phyloP scores from a whole-genome alignment of 1,139 yeast species.

The Sugiyamaella neomexicana region DNA sequence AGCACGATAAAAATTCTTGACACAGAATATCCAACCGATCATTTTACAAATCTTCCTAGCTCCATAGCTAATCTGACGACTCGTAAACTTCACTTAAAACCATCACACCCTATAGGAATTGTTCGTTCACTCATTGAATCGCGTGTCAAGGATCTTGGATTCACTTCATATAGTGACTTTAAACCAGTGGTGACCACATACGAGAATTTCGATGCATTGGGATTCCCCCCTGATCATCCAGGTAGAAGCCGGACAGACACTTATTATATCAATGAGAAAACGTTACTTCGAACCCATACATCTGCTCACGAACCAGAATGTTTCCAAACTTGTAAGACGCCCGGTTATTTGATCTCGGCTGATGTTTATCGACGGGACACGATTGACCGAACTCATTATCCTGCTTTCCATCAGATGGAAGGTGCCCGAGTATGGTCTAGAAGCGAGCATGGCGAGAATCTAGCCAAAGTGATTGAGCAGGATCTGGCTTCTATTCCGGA shows the following conservation, averaged over 20 bases:
- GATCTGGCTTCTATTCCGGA: constrained; percentile 70
- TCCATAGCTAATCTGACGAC: constrained; percentile 68
- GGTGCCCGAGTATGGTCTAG: constrained; percentile 88
- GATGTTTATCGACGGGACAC: constrained; percentile 96
- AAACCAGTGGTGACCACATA: constrained; percentile 77
- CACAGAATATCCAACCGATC: constrained; percentile 59
- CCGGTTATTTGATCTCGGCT: constrained; percentile 91
- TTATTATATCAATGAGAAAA: constrained; percentile 72
- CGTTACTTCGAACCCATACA: constrained; percentile 86
- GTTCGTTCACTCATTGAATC: constrained; percentile 70
- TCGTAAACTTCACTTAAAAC: constrained; percentile 69
- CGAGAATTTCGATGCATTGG: constrained; percentile 88
- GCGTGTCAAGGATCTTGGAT: constrained; percentile 65
- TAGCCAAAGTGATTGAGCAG: constrained; percentile 49
- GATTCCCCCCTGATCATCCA: constrained; percentile 89
- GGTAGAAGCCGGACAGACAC: constrained; percentile 94
- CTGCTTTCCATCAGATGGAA: constrained; percentile 97
- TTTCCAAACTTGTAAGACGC: constrained; percentile 63
- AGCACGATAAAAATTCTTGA: constrained; percentile 41
- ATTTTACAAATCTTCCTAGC: constrained; percentile 84
- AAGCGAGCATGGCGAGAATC: constrained; percentile 41
- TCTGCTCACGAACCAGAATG: constrained; percentile 95
- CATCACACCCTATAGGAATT: constrained; percentile 87
- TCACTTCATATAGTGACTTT: constrained; percentile 78
- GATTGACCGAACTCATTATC: constrained; percentile 93